Base-by-base conservation (phyloP, 495 filamentous ascomycete genomes). In the Xylaria flabelliformis region DNA sequence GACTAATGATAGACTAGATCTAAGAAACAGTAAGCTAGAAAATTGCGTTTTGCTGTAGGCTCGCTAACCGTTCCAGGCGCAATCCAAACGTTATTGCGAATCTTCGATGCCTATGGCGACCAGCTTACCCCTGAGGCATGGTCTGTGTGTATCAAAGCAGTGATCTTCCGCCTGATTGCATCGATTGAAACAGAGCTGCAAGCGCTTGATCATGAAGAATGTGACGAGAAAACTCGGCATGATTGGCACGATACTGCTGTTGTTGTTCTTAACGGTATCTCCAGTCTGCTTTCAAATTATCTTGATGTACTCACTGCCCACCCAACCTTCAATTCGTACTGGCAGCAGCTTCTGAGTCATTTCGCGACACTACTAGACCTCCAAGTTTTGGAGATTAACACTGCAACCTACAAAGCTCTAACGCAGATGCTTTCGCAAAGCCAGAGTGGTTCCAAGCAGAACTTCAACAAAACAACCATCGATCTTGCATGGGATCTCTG, bases 81-180 rank as follows among this genome's bases (percentile, higher is more conserved):
- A 7, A 90, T 98, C 42, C 95, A 97, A 78, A 97, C 94, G 0
- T 82, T 98, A 19, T 88, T 98, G 67, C 87, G 94, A 48, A 98
- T 98, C 64, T 94, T 98, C 73, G 93, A 97, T 81, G 94, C 93
- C 4, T 94, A 94, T 71, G 94, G 92, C 36, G 93, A 95, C 75
- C 90, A 91, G 63, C 85, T 98, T 15, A 90, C 88, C 13, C 88
- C 92, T 0, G 87, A 91, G 74, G 91, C 94, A 13, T 97, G 94
- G 95, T 90, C 89, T 44, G 84, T 94, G 61, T 97, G 94, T 78
- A 87, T 97, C 62, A 90, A 91, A 68, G 88, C 89, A 12, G 91
- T 97, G 9, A 85, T 97, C 10, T 93, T 95, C 76, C 87, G 87
- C 51, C 90, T 97, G 84, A 83, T 97, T 15, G 80, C 84, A 0